Conservation (phyloP, 2,329 filamentous ascomycete genomes). For the Nothophoma quercina region DNA sequence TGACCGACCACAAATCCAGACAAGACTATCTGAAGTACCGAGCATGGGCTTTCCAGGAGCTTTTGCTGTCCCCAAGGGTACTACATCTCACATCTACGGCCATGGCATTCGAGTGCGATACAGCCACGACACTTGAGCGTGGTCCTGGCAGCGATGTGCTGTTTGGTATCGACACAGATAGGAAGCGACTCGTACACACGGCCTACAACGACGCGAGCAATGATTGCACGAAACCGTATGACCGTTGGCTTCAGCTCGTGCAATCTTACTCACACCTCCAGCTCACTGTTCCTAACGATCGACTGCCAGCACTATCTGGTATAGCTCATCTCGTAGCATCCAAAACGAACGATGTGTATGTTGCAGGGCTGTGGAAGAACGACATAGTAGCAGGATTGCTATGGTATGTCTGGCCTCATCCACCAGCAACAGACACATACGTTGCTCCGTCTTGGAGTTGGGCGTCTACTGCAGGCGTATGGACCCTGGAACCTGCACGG, state of each 20-base stretch:
- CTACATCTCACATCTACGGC: constrained; percentile 25
- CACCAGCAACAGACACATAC: not conserved
- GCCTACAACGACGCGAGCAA: not conserved
- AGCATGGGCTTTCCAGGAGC: constrained; percentile 33
- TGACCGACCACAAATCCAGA: constrained; percentile 10
- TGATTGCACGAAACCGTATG: not conserved
- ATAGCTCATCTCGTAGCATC: constrained; percentile 12
- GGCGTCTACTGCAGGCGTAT: constrained; percentile 1
- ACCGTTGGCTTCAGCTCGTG: constrained; percentile 13
- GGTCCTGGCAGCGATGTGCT: constrained; percentile 5
- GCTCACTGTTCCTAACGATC: constrained; percentile 13
- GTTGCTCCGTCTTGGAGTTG: constrained; percentile 14
- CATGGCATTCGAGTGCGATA: constrained; percentile 27
- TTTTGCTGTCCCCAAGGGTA: constrained; percentile 26
- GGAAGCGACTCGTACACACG: constrained; percentile 3
- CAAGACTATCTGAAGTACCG: constrained; percentile 4
- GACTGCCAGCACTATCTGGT: constrained; percentile 11
- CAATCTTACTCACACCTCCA: constrained; percentile 11
- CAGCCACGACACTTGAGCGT: constrained; percentile 6
- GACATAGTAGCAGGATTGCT: constrained; percentile 14
- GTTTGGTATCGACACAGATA: constrained; percentile 1
- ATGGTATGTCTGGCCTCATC: constrained; percentile 8
- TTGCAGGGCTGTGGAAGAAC: constrained; percentile 15
- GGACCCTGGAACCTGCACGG: not conserved
- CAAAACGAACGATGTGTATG: constrained; percentile 12